Base-by-base conservation (phyloP, 441 rosid species). In the Jatropha multifida region DNA sequence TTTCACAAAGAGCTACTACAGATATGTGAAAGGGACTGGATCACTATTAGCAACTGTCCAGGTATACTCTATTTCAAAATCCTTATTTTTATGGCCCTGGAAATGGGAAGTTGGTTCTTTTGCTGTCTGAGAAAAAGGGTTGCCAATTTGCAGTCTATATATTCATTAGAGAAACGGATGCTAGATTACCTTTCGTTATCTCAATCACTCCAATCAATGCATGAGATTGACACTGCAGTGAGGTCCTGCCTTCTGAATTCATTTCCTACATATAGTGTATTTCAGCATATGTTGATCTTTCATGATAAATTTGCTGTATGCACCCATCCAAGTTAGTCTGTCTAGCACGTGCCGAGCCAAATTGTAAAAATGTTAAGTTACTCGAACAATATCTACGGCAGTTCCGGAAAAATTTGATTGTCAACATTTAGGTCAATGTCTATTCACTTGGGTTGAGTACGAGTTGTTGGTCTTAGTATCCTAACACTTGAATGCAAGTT, bases 11-110 rank as follows among this genome's bases (percentile, higher is more conserved):
- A 95, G 97, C 78, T 95, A 95, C 78, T 95, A 87, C 72, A 86
- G 97, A 76, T 95, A 92, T 32, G 94, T 93, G 78, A 93, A 93
- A 84, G 98, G 99, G 73, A 93, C 97, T 62, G 98, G 98, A 71
- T 95, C 99, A 54, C 88, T 95, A 73, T 84, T 95, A 86, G 98
- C 99, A 52, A 92, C 94, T 52, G 58, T 85, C 79, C 83, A 84
- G 96, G 97, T 93, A 88, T 38, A 75, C 64, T 66, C 65, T 68
- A 68, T 72, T 70, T 55, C 37, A 51, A 70, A 18, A 7, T 69
- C 52, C 13, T 13, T 59, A 38, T 51, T 54, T 32, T 60, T 5
- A 26, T 18, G 41, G 41, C 32, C 73, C 56, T 52, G 56, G 14
- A 18, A 48, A 54, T 63, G 48, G 67, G 56, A 60, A 68, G 62